Base-by-base conservation (phyloP, 2,329 filamentous ascomycete genomes). In the Amesomyces nigricolor region DNA sequence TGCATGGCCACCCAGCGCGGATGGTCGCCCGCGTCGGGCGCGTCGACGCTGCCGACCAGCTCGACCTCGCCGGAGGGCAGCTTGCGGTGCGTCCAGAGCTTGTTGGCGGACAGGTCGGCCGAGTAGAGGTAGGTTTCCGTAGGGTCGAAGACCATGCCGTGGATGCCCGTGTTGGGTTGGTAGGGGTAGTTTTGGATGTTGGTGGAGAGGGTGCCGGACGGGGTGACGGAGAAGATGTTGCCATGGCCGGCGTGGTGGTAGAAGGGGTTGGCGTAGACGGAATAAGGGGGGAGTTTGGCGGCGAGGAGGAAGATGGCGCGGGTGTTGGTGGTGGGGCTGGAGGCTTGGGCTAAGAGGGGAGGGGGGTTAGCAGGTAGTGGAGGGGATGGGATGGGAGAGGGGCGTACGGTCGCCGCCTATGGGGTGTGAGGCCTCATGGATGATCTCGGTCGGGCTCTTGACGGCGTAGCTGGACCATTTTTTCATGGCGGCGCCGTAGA, bases 401-500 rank as follows among this genome's bases (percentile, higher is more conserved):
- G n/a, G 22, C 82, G 53, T 78, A 90, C 87, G 81, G 67, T 95
- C 81, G 63, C 88, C 86, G 44, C 82, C 83, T 70, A 95, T 86
- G 2, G 87, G 79, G 70, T 90, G 84, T 13, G 89, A 89, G 44
- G 78, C 78, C 69, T 87, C 80, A 63, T 94, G 89, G 46, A 83
- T 73, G 61, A 95, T 94, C 48, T 89, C 82, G 2, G 82, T 85
- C 2, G 89, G 87, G 63, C 81, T 86, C 64, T 85, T 81, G 65
- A 95, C 87, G 45, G 83, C 76, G 70, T 89, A 92, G 69, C 87
- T 91, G 48, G 86, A 86, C 89, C 89, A 95, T 70, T 91, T 92
- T 78, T 95, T 95, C 89, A 94, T 94, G 58, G 89, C 88, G 3
- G 90, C 86, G 65, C 90, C 90, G 70, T 95, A 95, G 58, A 95